These are phyloP conservation scores for Pseudomassariella vexata DNA, from an alignment of 2,329 filamentous ascomycete genomes.

Conservation along the genomic window DNA sequence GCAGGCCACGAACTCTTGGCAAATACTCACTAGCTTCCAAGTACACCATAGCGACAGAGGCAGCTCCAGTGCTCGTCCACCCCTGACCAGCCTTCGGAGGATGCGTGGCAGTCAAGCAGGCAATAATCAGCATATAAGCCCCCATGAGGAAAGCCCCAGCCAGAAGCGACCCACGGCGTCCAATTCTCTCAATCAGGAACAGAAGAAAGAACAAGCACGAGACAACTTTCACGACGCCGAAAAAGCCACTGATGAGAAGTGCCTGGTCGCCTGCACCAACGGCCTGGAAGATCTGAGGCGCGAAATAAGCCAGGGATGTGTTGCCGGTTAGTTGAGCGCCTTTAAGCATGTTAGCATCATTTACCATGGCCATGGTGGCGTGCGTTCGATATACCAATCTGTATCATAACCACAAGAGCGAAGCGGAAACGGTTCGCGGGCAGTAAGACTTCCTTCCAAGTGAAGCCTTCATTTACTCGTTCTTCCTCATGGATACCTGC, in stretches of 20 bases:
- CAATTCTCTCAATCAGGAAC: conserved; percentile 42
- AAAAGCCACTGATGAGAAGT: conserved; percentile 45
- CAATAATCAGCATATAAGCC: conserved; percentile 45
- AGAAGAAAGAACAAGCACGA: conserved; percentile 40
- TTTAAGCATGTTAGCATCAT: conserved; percentile 4
- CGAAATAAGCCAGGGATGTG: conserved; percentile 45
- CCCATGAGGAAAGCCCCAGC: conserved; percentile 43
- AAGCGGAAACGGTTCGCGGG: conserved; percentile 42
- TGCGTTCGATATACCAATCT: conserved; percentile 39
- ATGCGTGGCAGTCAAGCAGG: conserved; percentile 38
- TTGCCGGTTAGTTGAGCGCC: conserved; percentile 42
- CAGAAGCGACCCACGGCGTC: conserved; percentile 42
- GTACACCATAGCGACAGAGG: conserved; percentile 44
- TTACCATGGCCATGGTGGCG: no score
- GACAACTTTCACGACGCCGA: conserved; percentile 45
- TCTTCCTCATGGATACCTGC: conserved; percentile 41
- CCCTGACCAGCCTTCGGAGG: conserved; percentile 27
- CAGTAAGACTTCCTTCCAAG: conserved; percentile 38
- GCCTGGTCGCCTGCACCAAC: conserved; percentile 41
- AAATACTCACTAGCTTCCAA: conserved; percentile 31
- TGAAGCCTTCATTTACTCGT: conserved; percentile 35
- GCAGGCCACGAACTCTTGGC: no score
- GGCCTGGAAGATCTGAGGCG: conserved; percentile 43
- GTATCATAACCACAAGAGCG: conserved; percentile 42
- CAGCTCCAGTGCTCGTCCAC: conserved; percentile 34